Evolutionary conservation across 768 basidiomycete species (phyloP).

Genomic region (Amanita thiersii): DNA sequence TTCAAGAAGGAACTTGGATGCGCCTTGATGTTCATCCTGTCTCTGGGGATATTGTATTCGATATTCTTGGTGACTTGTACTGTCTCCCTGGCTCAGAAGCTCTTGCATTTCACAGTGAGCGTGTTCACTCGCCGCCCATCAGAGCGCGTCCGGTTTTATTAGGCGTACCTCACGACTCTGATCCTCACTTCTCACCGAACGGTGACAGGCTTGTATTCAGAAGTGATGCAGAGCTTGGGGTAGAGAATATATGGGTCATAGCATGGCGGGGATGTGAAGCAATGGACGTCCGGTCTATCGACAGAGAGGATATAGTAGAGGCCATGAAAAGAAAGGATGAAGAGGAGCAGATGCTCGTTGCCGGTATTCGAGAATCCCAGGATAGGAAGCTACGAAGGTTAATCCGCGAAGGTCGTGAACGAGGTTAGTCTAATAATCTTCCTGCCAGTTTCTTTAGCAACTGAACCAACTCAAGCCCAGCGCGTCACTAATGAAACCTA

Average conservation of each 20-base stretch:
- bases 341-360: slow-evolving; percentile 40
- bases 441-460: neutral
- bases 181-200: slow-evolving; percentile 65
- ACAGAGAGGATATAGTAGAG: slow-evolving; percentile 21
- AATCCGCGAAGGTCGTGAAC: slow-evolving; percentile 46
- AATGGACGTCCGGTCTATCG: slow-evolving; percentile 38
- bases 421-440: slow-evolving; percentile 24
- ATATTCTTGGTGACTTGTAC: slow-evolving; percentile 69
- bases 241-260: slow-evolving; percentile 70
- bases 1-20: slow-evolving; percentile 70
- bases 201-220: slow-evolving; percentile 60
- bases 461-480: slow-evolving; percentile 19
- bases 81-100: slow-evolving; percentile 45
- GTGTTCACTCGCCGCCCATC: slow-evolving; percentile 15
- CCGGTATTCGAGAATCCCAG: slow-evolving; percentile 42
- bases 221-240: slow-evolving; percentile 64
- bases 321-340: slow-evolving; percentile 27
- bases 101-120: too few relatives aligned
- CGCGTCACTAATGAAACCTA: slow-evolving; percentile 70
- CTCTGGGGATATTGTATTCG: slow-evolving; percentile 65
- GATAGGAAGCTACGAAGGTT: slow-evolving; percentile 41
- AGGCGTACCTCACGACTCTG: slow-evolving; percentile 63
- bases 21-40: slow-evolving; percentile 66
- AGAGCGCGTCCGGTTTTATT: slow-evolving; percentile 51
- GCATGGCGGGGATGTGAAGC: slow-evolving; percentile 58